Evolutionary conservation across 1,284 basidiomycete species (phyloP), one percentile per base, ranked within the genome.

Genomic region (Austroboletus novae-zelandiae): DNA sequence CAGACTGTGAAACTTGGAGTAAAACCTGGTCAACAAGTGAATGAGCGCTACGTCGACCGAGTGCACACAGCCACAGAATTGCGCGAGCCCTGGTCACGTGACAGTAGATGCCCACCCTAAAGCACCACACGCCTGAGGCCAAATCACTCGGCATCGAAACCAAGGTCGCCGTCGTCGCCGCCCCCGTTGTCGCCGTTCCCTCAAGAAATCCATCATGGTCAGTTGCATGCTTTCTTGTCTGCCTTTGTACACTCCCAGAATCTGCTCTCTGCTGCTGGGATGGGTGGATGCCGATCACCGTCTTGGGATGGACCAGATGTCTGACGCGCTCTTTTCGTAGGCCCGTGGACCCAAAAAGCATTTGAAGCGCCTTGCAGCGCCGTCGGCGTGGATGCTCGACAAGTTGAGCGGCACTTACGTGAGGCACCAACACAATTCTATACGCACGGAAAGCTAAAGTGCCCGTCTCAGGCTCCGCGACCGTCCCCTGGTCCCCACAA

Each of bases 341-440:
- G 92, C 84, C 71, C 88, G 95, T 76, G 96, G 96, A 87, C 96
- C 96, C 64, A 96, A 94, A 89, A 98, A 98, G 80, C 96, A 99
- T 75, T 84, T 98, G 79, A 98, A 98, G 85, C 92, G 96, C 71
- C 86, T 98, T 61, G 86, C 89, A 65, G 97, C 97, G 64, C 97
- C 97, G 61, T 96, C 93, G 54, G 91, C 93, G 79, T 99, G 97
- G 97, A 97, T 99, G 94, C 84, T 99, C 64, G 94, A 98, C 84
- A 99, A 99, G 80, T 79, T 99, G 69, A 90, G 92, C 76, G 96
- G 96, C 61, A 97, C 94, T 68, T 98, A 98, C 73, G 91, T 94
- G 76, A 74, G 92, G 79, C 48, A 45, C 37, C 18, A 30, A 5
- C 11, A 5, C 31, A 20, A 20, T 52, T 30, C 15, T 25, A 37